Conservation (phyloP, 2,329 filamentous ascomycete species). For the Colletotrichum australisinense region DNA sequence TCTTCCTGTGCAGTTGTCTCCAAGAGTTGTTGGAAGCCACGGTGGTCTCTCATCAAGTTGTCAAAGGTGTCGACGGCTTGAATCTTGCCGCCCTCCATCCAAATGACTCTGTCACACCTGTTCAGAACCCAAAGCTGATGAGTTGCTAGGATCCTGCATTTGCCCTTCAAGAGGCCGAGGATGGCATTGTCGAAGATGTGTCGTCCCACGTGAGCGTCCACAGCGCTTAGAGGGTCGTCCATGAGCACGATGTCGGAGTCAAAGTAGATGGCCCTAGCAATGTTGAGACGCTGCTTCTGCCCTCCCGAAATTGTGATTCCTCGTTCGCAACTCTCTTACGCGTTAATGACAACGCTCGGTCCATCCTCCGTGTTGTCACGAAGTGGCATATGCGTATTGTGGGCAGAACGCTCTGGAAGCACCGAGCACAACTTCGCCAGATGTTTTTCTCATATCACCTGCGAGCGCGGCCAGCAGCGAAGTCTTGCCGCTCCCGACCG, state of each 20-base stretch:
- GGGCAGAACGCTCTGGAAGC: slow-evolving; percentile 91
- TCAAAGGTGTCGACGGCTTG: slow-evolving; percentile 90
- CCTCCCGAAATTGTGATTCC: slow-evolving; percentile 96
- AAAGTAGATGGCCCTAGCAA: slow-evolving; percentile 83
- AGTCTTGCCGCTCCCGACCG: slow-evolving; percentile 91
- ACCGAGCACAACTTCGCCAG: slow-evolving; percentile 79
- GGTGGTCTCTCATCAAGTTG: slow-evolving; percentile 83
- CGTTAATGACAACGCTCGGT: slow-evolving; percentile 84
- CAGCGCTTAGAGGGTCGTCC: slow-evolving; percentile 77
- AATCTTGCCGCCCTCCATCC: slow-evolving; percentile 89
- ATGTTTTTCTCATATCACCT: slow-evolving; percentile 91
- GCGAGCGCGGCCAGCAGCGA: slow-evolving; percentile 90
- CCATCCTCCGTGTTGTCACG: slow-evolving; percentile 89
- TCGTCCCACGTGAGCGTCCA: slow-evolving; percentile 76
- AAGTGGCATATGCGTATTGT: slow-evolving; percentile 95
- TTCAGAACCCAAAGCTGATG: slow-evolving; percentile 95
- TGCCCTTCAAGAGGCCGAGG: slow-evolving; percentile 86
- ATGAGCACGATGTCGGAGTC: slow-evolving; percentile 75
- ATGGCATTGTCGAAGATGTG: slow-evolving; percentile 96
- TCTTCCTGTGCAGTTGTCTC: slow-evolving; percentile 82
- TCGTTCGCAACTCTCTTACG: slow-evolving; percentile 91
- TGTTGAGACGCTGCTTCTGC: slow-evolving; percentile 95
- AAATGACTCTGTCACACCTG: slow-evolving; percentile 90
- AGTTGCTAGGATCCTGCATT: slow-evolving; percentile 91
- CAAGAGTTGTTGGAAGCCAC: slow-evolving; percentile 86